Evolutionary conservation across 441 rosid genomes (phyloP), one percentile per base, ranked within the genome.

Genomic region (Euphorbia celastroides): DNA sequence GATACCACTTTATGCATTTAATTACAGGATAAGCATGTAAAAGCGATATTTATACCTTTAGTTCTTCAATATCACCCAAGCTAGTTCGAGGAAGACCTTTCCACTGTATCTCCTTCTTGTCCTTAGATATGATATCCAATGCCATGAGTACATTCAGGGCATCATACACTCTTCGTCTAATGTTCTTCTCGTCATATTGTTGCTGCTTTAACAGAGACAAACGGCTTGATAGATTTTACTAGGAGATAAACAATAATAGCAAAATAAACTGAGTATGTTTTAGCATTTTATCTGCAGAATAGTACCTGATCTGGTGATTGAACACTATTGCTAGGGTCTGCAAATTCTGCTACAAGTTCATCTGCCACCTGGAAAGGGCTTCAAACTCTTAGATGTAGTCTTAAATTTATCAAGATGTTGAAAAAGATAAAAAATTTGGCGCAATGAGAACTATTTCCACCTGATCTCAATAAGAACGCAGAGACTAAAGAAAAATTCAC

Each of bases 81-180:
- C 98, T 94, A 52, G 98, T 90, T 36, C 93, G 93, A 68, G 99
- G 99, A 73, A 94, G 94, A 77, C 99, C 99, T 78, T 83, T 92
- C 99, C 99, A 94, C 30, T 88, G 98, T 75, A 94, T 94, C 75
- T 92, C 99, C 48, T 94, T 94, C 78, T 94, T 94, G 84, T 94
- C 98, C 72, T 94, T 94, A n/a, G 99, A 88, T 70, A 94, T 88
- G 55, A 94, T 94, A 85, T 94, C 98, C 89, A 94, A 88, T n/a
- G 99, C 99, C 99, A 94, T 94, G 67, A 94, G 96, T 31, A 94
- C 99, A 79, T 94, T 94, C 59, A 94, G 75, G 26, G 99, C 99
- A 83, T 94, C 99, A 76, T 94, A 94, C 48, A 94, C 99, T 82
- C 99, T 87, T 75, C 99, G 75, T 68, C 99, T 78, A 65, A 94